Evolutionary conservation across 495 filamentous ascomycete genomes (phyloP), one percentile per base, ranked within the genome.

Genomic region (Venustampulla echinocandica): DNA sequence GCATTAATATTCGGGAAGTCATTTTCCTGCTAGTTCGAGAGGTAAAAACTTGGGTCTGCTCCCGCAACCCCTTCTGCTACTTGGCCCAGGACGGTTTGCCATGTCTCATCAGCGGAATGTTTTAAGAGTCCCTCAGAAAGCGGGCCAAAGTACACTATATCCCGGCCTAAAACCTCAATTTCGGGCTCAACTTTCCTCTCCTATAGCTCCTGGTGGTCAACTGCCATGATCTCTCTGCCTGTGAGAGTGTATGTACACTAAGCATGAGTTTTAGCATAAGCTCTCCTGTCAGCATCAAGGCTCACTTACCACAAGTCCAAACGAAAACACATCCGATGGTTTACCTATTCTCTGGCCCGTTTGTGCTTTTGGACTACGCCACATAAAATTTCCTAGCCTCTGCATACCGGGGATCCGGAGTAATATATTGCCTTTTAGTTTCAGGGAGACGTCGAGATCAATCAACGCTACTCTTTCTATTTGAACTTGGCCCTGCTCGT

Each of bases 261-360:
- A 37, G 34, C 34, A 37, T 18, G 9, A 37, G 15, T 18, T 37
- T 37, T 18, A 37, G 34, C 34, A 10, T 5, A 37, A 18, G 9
- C 34, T 37, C 34, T 18, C 6, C 34, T 37, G 10, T 18, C 6
- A 37, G 9, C 9, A 11, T 37, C 13, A 30, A 37, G 34, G 17
- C 15, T 11, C 10, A 37, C 34, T 37, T 18, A 37, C 34, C 34
- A 37, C 34, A 37, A 37, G 34, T 11, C 34, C 34, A 37, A 37
- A 37, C 34, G 34, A 37, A 37, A 37, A 37, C 34, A 37, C 9
- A 37, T 37, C 34, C 9, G 34, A 37, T 18, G 34, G 34, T 37
- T 37, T 37, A 15, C 34, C 34, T 11, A 37, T 37, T 37, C 34
- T 15, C 15, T 37, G 34, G 17, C 34, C 34, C 9, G 34, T 37